Evolutionary conservation across 2,329 filamentous ascomycete species (phyloP).

Genomic region (Phialophora macrospora): DNA sequence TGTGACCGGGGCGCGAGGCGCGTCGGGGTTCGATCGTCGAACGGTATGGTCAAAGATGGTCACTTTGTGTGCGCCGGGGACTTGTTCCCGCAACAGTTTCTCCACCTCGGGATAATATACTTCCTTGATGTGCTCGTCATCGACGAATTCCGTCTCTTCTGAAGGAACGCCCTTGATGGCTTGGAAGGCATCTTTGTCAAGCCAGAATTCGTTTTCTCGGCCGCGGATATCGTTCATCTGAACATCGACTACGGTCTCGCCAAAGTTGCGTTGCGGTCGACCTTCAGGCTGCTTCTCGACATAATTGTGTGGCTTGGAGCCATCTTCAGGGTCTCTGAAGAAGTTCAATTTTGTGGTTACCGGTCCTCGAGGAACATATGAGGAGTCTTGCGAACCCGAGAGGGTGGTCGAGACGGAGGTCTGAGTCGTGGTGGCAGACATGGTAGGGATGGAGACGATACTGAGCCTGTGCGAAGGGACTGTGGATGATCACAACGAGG

Average conservation of each 20-base stretch:
- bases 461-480: background rate
- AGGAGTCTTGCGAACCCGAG: constrained; percentile 40
- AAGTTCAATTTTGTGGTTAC: constrained; percentile 69
- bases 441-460: constrained; percentile 18
- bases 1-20: constrained; percentile 70
- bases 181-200: constrained; percentile 78
- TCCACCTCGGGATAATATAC: constrained; percentile 88
- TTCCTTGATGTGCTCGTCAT: constrained; percentile 69
- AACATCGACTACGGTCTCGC: constrained; percentile 56
- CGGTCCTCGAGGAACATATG: constrained; percentile 61
- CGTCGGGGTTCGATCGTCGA: constrained; percentile 65
- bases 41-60: constrained; percentile 89
- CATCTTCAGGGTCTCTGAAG: constrained; percentile 65
- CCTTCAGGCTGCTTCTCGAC: constrained; percentile 68
- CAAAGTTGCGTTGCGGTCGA: constrained; percentile 69
- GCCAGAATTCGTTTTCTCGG: constrained; percentile 66
- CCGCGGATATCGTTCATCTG: constrained; percentile 75
- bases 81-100: constrained; percentile 66
- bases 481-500: background rate
- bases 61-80: constrained; percentile 70
- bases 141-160: constrained; percentile 63
- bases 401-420: constrained; percentile 41
- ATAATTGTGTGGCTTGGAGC: constrained; percentile 66
- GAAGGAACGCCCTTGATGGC: constrained; percentile 64
- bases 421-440: constrained; percentile 41